Evolutionary conservation across 306 rosid species (phyloP).

Genomic region (Lathyrus aphaca): DNA sequence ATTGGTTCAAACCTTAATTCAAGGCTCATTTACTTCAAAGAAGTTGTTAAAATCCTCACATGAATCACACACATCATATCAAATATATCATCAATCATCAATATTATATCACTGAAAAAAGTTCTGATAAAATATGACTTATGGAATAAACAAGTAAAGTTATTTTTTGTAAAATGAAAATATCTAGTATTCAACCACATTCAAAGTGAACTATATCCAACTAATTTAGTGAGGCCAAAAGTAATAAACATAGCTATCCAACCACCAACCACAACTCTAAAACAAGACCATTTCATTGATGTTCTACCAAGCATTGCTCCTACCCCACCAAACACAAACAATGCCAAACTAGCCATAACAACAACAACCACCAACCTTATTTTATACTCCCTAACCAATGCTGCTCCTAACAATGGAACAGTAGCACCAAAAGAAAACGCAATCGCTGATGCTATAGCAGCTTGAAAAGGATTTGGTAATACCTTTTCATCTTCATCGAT

Average conservation of each 20-base stretch:
- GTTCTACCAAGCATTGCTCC: constrained; percentile 56
- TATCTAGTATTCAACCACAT: constrained; percentile 26
- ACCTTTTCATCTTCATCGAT: constrained; percentile 26
- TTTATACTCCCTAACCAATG: constrained; percentile 45
- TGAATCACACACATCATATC: too few species aligned
- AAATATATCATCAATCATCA: too few species aligned
- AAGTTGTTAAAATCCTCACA: too few species aligned
- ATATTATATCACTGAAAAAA: too few species aligned
- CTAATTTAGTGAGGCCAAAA: constrained; percentile 59
- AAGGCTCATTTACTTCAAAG: too few species aligned
- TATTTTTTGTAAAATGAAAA: not conserved
- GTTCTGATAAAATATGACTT: too few species aligned
- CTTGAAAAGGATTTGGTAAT: constrained; percentile 55
- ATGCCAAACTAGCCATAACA: constrained; percentile 48
- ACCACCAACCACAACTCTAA: constrained; percentile 55
- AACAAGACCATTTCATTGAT: constrained; percentile 43
- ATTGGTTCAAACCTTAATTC: too few species aligned
- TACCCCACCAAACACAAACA: constrained; percentile 51
- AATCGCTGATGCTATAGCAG: constrained; percentile 61
- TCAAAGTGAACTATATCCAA: constrained; percentile 44
- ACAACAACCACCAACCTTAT: constrained; percentile 53
- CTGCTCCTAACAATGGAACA: constrained; percentile 58
- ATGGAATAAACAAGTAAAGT: too few species aligned
- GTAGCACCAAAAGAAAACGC: constrained; percentile 61
- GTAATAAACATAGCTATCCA: constrained; percentile 70